These are phyloP conservation scores for Paraleonurus japonicus DNA, from an alignment of 257 asterid species.

Conservation along the genomic window DNA sequence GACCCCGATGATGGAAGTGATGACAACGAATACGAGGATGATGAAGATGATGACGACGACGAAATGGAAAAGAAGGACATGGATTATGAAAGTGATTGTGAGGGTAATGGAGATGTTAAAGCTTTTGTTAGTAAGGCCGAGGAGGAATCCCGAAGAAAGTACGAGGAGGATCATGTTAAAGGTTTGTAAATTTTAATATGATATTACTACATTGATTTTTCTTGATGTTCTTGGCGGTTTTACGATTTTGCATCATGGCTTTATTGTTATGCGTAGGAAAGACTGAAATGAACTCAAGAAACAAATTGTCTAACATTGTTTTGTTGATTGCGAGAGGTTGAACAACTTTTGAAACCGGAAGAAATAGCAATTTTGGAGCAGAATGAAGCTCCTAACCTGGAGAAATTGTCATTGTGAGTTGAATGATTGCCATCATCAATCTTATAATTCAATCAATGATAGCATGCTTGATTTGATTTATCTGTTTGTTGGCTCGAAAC, in stretches of 20 bases:
- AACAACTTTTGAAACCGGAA: constrained; percentile 65
- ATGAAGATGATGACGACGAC: constrained; percentile 39
- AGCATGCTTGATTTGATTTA: background rate
- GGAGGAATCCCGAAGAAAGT: constrained; percentile 31
- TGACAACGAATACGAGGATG: constrained; percentile 63
- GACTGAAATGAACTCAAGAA: too few relatives aligned
- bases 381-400: constrained; percentile 49
- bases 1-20: constrained; percentile 72
- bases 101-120: constrained; percentile 34
- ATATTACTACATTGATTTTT: background rate
- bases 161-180: constrained; percentile 57
- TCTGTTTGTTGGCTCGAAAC: background rate
- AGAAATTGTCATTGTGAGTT: constrained; percentile 72
- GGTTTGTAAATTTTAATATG: constrained; percentile 35
- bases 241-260: background rate
- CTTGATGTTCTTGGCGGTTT: background rate
- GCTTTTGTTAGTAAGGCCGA: constrained; percentile 30
- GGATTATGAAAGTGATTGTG: constrained; percentile 79
- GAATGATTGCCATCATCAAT: background rate
- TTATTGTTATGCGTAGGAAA: too few relatives aligned
- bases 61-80: constrained; percentile 51
- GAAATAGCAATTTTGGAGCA: constrained; percentile 71
- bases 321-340: constrained; percentile 65
- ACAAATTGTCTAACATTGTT: too few relatives aligned
- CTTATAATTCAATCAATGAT: constrained; percentile 2